Evolutionary conservation across 2,329 filamentous ascomycete genomes (phyloP).

Genomic region (Lasiodiplodia sp.): DNA sequence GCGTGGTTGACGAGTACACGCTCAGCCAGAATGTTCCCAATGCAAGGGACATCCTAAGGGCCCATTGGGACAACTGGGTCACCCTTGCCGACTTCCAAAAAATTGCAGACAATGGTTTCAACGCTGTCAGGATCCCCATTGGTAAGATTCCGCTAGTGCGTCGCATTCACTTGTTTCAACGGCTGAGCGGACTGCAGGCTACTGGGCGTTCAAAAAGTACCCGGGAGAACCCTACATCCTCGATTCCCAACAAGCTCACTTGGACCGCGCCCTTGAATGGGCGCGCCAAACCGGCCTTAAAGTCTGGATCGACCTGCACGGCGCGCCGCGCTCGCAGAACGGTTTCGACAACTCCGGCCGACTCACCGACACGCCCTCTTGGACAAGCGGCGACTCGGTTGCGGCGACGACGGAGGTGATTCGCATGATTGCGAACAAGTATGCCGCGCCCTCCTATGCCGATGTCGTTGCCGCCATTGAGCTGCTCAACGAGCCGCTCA

Average conservation of each 20-base stretch:
- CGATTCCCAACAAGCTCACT: constrained; percentile 58
- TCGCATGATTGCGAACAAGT: constrained; percentile 65
- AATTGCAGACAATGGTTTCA: constrained; percentile 64
- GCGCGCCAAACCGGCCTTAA: constrained; percentile 60
- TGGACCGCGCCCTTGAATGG: constrained; percentile 66
- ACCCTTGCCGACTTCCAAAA: constrained; percentile 62
- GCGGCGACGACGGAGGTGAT: constrained; percentile 63
- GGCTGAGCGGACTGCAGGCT: constrained; percentile 44
- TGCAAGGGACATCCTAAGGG: constrained; percentile 48
- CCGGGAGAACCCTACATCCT: constrained; percentile 59
- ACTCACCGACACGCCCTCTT: constrained; percentile 51
- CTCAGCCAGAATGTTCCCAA: constrained; percentile 59
- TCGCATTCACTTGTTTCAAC: no score
- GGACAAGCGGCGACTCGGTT: constrained; percentile 57
- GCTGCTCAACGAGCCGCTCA: constrained; percentile 63
- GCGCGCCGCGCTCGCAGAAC: constrained; percentile 61
- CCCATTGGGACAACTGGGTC: constrained; percentile 61
- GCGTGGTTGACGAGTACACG: constrained; percentile 61
- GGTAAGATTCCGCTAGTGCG: constrained; percentile 35
- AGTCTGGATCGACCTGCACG: constrained; percentile 66
- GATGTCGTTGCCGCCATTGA: constrained; percentile 67
- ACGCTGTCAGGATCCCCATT: constrained; percentile 65
- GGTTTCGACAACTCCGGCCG: constrained; percentile 70
- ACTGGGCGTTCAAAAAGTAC: constrained; percentile 64
- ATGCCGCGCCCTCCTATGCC: constrained; percentile 59